phyloP scores from a whole-genome alignment of 1,139 yeast species.

The Pichia sp. region DNA sequence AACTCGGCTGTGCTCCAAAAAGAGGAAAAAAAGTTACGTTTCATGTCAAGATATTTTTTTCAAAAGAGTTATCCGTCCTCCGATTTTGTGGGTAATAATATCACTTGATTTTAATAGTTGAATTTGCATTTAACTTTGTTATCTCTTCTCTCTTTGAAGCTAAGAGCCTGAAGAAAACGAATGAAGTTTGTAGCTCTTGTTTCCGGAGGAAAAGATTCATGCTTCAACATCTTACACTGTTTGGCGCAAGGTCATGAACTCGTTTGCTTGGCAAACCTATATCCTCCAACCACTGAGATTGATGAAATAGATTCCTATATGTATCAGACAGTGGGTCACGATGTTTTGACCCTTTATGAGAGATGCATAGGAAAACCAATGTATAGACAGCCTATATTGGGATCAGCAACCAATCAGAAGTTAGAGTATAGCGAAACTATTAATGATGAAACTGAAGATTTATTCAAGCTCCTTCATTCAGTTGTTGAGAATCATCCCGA shows the following conservation, averaged over 20 bases:
- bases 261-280: conserved; percentile 77
- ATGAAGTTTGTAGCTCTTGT: conserved; percentile 93
- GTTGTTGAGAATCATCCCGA: conserved; percentile 63
- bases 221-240: conserved; percentile 84
- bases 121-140: too few species aligned
- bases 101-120: too few species aligned
- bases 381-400: conserved; percentile 63
- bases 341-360: conserved; percentile 60
- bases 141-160: background rate
- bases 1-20: background rate
- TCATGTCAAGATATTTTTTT: background rate
- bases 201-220: conserved; percentile 96
- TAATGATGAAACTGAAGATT: conserved; percentile 84
- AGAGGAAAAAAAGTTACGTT: background rate
- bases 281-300: conserved; percentile 62
- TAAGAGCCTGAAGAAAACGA: too few species aligned
- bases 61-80: too few species aligned
- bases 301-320: conserved; percentile 88
- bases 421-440: conserved; percentile 64
- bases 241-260: conserved; percentile 77
- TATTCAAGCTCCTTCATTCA: conserved; percentile 46
- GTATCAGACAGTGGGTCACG: conserved; percentile 99
- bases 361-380: conserved; percentile 77
- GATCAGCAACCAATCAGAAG: conserved; percentile 58
- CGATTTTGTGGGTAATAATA: too few species aligned